Conservation (phyloP, 139 green algal genomes). For the Chlamydomonas applanata region DNA sequence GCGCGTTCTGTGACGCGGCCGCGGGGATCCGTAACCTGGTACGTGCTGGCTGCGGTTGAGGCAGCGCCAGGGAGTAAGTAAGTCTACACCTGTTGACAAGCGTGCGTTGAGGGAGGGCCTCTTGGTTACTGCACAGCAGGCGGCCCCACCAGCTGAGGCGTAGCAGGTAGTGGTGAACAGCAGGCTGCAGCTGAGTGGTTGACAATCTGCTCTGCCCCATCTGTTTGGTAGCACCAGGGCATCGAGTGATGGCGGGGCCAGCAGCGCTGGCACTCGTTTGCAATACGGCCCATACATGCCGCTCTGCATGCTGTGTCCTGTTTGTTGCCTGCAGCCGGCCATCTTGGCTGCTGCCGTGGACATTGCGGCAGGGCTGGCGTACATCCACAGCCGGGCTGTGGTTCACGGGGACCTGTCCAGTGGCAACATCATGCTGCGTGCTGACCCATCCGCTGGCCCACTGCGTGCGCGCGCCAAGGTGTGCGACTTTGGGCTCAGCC, state of each 20-base stretch:
- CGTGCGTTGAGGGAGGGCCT: not conserved
- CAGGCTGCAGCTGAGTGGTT: too few relatives aligned
- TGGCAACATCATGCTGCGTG: conserved; percentile 13
- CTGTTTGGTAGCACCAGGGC: too few relatives aligned
- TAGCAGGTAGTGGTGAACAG: too few relatives aligned
- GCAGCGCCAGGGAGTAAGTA: too few relatives aligned
- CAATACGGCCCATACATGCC: too few relatives aligned
- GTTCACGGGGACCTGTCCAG: conserved; percentile 12
- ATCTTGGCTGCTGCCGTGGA: not conserved
- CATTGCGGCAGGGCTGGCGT: not conserved
- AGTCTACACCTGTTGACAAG: too few relatives aligned
- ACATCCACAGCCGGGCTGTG: conserved; percentile 14
- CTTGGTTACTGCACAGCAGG: too few relatives aligned
- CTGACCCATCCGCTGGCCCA: not conserved
- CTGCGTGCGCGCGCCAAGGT: conserved; percentile 21
- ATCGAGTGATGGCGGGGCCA: too few relatives aligned
- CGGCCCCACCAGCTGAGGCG: too few relatives aligned
- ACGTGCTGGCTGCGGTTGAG: not conserved
- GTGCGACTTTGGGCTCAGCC: conserved; percentile 32
- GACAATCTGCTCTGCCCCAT: too few relatives aligned
- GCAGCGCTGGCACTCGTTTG: too few relatives aligned
- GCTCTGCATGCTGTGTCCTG: conserved; percentile 1
- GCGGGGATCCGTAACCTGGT: not conserved
- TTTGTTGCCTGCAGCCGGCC: conserved; percentile 5
- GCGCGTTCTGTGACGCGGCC: conserved; percentile 4